Base-by-base conservation (phyloP, 305 asterid species). In the Coffea humblotiana region DNA sequence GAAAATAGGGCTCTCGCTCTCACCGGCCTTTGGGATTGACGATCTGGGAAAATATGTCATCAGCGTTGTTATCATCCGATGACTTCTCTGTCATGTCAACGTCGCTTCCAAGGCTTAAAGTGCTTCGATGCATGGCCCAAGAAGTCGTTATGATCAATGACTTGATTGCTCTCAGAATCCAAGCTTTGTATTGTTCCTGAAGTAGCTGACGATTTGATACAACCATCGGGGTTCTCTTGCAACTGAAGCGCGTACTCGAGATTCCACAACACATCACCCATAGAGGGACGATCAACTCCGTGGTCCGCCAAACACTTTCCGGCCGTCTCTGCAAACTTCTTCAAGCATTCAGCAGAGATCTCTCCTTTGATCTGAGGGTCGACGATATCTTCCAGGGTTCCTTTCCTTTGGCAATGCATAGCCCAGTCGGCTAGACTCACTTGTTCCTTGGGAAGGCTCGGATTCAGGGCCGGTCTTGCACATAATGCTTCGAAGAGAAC, bases 101-200 rank as follows among this genome's bases (percentile, higher is more conserved):
- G 0, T 93, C 95, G 29, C 89, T 94, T 63, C 84, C 96, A 37
- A 94, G 96, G 83, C 92, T 91, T 78, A 94, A 74, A 6, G 87
- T 93, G 80, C 84, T 94, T 73, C 96, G 82, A 70, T 94, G 97
- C 98, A 90, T 93, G 5, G 97, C 97, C 97, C 71, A 93, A 77
- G 40, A 90, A 75, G 81, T 88, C 83, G 80, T 3, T 86, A 90
- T 90, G n/a, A 84, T 82, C 67, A 69, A 76, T 52, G 61, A 9
- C 85, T 52, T 77, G 87, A 16, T 71, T 56, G 16, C 71, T 21
- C 29, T 88, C 85, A 1, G 66, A 58, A 25, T 89, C 90, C 51
- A 77, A 77, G 7, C 64, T 82, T 16, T 76, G 85, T 10, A 79
- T 82, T 37, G 43, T 70, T 37, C 72, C 32, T 0, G 84, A 65